Evolutionary conservation across 2,329 filamentous ascomycete genomes (phyloP), one percentile per base, ranked within the genome.

Genomic region (Pseudopyricularia cyperi): DNA sequence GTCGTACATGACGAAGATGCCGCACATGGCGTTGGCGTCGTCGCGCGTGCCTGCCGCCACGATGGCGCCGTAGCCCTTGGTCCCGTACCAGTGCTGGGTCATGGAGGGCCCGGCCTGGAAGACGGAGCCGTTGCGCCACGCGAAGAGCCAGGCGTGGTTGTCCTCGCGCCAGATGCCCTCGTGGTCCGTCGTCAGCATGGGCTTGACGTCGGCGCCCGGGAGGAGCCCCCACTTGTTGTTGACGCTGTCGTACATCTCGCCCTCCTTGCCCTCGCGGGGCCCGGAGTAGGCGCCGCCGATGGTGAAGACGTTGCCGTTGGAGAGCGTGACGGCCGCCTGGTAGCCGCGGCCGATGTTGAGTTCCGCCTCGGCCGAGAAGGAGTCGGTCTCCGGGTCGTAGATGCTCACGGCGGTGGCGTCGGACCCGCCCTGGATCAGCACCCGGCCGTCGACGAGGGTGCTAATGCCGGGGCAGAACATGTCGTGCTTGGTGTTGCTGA

Each of bases 1-100:
- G 57, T 81, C 77, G 56, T 74, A 81, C 76, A 82, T 80, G 55
- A 76, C 69, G 5, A 71, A 71, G 48, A 71, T 72, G 12, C 76
- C 79, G 53, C 69, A 72, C 78, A 82, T 82, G 3, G 75, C 69
- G 11, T 68, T 61, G 30, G 71, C 69, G 7, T 66, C 65, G 22
- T 62, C 65, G 4, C 75, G 65, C 3, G 55, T 63, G 0, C 76
- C 76, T 1, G 75, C 76, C 9, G 59, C 55, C 3, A 57, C 56
- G 15, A 68, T 58, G 15, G 60, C 59, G 2, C 77, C 77, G 32
- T 60, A 61, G 6, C 69, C 71, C 1, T 57, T 58, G 0, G 71
- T 75, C 32, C 66, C 64, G 57, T 73, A 81, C 79, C 79, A 82
- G 58, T 82, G 72, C 72, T 79, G 78, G 1, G 65, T 63, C 48